Conservation (phyloP, 2,329 filamentous ascomycete genomes). For the Beauveria scarabaeidicola region DNA sequence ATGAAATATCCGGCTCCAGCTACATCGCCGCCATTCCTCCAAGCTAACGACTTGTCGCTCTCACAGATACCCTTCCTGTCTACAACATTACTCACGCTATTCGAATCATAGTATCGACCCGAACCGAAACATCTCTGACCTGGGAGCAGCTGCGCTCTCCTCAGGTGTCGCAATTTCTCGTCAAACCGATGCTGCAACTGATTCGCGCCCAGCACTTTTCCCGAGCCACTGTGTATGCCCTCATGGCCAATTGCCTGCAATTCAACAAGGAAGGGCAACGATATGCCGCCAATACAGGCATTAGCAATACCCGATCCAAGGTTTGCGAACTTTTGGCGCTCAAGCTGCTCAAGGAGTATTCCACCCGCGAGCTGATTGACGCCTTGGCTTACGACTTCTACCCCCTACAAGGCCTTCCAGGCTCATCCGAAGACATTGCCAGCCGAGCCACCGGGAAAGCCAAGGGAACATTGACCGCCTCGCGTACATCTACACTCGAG, state of each 20-base stretch:
- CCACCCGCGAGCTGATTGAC: slow-evolving; percentile 83
- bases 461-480: slow-evolving; percentile 47
- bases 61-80: slow-evolving; percentile 70
- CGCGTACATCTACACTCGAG: slow-evolving; percentile 82
- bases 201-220: slow-evolving; percentile 78
- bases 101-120: slow-evolving; percentile 70
- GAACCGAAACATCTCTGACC: slow-evolving; percentile 83
- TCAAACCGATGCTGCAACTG: slow-evolving; percentile 91
- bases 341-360: slow-evolving; percentile 82
- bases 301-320: slow-evolving; percentile 73
- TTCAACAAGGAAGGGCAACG: slow-evolving; percentile 80
- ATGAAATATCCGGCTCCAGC: slow-evolving; percentile 17
- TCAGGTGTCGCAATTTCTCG: slow-evolving; percentile 88
- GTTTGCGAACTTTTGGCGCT: slow-evolving; percentile 88
- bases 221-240: slow-evolving; percentile 75
- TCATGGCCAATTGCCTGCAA: slow-evolving; percentile 90
- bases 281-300: slow-evolving; percentile 76
- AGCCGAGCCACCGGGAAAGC: slow-evolving; percentile 28
- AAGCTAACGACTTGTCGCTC: slow-evolving; percentile 17
- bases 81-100: slow-evolving; percentile 89
- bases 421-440: slow-evolving; percentile 26
- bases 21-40: not conserved
- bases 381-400: slow-evolving; percentile 93
- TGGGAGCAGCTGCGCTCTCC: slow-evolving; percentile 96
- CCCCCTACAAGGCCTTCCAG: slow-evolving; percentile 71